Evolutionary conservation across 345 rosid genomes (phyloP), one percentile per base, ranked within the genome.

Genomic region (Cardamine occulta): DNA sequence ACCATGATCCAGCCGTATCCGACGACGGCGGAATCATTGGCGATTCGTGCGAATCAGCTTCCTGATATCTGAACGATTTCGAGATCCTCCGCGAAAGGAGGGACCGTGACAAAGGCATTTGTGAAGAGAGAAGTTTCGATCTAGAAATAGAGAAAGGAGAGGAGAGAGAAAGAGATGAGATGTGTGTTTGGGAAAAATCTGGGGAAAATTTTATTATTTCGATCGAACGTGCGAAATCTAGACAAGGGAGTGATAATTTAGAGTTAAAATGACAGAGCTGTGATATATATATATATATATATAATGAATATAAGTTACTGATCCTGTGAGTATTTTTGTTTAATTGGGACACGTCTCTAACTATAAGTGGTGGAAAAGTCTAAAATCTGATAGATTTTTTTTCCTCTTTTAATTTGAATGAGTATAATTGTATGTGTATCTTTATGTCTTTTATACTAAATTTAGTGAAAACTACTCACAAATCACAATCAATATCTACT

Each of bases 71-170:
- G 14, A 75, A 81, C 47, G 97, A 88, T 70, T 82, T 70, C 29
- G 91, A 85, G 89, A 87, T 61, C 79, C 85, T 85, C 66, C 90
- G 86, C 14, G 87, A 86, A 54, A 87, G 82, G 59, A 81, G 74
- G 79, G 90, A 82, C 63, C 85, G 78, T 66, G 88, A 74, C 75
- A 83, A 79, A 77, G 89, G 87, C 91, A 91, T 80, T 69, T 75
- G 78, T 62, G 53, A 59, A 32, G 68, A 63, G 37, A 39, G 44
- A 28, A 28, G 31, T 28, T 28, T 1, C 31, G 31, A 28, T 28
- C 31, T 4, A 28, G 31, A 28, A 28, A 28, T 28, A 28, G 31
- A 28, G 45, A 13, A 18, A 49, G 9, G 9, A n/a, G 49, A 65
- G 23, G 66, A 69, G 56, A 37, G 67, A 66, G 54, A 64, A 18